Conservation (phyloP, 768 basidiomycete genomes). For the Lepiota brunneoincarnata region DNA sequence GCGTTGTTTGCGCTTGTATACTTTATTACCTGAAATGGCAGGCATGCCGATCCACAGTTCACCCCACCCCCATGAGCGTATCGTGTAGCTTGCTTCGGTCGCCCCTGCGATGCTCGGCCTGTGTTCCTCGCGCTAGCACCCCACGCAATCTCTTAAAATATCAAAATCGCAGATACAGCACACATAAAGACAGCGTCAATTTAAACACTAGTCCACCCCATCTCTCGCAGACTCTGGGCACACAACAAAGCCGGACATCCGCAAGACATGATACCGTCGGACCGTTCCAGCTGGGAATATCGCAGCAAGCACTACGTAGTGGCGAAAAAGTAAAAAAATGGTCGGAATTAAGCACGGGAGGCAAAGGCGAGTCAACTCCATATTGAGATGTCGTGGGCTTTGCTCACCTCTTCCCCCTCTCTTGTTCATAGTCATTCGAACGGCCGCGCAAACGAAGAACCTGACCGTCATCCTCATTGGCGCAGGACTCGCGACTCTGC, state of each 20-base stretch:
- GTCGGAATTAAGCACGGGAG: conserved; percentile 73
- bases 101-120: conserved; percentile 2
- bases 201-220: conserved; percentile 41
- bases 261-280: conserved; percentile 63
- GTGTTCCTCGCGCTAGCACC: neutral
- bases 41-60: neutral
- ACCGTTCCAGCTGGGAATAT: conserved; percentile 74
- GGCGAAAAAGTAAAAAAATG: conserved; percentile 67
- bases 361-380: conserved; percentile 57
- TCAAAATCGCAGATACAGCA: conserved; percentile 36
- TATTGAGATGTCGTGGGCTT: neutral
- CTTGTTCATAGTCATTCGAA: conserved; percentile 38
- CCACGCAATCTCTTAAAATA: neutral
- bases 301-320: conserved; percentile 49
- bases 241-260: conserved; percentile 39
- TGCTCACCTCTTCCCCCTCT: neutral
- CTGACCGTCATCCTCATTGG: conserved; percentile 65
- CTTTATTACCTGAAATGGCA: conserved; percentile 8
- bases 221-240: conserved; percentile 65
- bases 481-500: conserved; percentile 74
- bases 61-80: conserved; percentile 18
- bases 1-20: conserved; percentile 24
- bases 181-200: conserved; percentile 38
- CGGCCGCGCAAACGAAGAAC: conserved; percentile 48
- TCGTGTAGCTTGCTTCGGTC: conserved; percentile 2